Evolutionary conservation across 164 flowering plant species (phyloP), one percentile per base, ranked within the genome.

Genomic region (Cinnamomum micranthum): DNA sequence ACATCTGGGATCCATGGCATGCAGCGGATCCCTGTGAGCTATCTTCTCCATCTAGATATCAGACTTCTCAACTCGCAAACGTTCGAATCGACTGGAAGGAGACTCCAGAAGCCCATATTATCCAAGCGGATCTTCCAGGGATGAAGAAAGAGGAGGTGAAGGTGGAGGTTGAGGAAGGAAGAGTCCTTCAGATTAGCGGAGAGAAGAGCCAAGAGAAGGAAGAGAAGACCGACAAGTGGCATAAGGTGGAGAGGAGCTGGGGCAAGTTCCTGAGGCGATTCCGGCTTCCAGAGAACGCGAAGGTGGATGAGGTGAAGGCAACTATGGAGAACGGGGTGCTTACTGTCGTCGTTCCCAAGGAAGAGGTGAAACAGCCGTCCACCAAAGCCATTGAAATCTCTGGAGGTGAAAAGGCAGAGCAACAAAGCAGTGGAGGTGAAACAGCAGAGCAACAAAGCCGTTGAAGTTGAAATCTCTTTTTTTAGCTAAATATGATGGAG

Each of bases 41-140:
- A 5, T 11, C 3, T 3, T 6, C 11, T n/a, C 28, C 68, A 6
- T 22, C 28, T 13, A 24, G 63, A 17, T 9, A n/a, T n/a, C 63
- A n/a, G 22, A 59, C 3, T 1, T n/a, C 81, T 15, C 74, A 73
- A 22, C 55, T 79, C 12, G 77, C 74, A 6, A 70, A 66, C 65
- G 58, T 80, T 2, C 62, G 66, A 2, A 75, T 81, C 11, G 84
- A 84, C 22, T 84, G 85, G 87, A 82, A 76, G 75, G 85, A 84
- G 50, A 84, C 85, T 25, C 77, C 82, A 2, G 76, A 82, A 31
- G 81, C 84, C 0, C 87, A 84, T 33, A 55, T 84, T 31, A 82
- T 82, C 82, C 77, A 77, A 63, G 85, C 80, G 2, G 83, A 84
- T 27, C 71, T 84, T 2, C 86, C 85, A 2, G 86, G 86, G 10